Evolutionary conservation across 345 rosid species (phyloP).

Genomic region (Gossypium sturtianum): DNA sequence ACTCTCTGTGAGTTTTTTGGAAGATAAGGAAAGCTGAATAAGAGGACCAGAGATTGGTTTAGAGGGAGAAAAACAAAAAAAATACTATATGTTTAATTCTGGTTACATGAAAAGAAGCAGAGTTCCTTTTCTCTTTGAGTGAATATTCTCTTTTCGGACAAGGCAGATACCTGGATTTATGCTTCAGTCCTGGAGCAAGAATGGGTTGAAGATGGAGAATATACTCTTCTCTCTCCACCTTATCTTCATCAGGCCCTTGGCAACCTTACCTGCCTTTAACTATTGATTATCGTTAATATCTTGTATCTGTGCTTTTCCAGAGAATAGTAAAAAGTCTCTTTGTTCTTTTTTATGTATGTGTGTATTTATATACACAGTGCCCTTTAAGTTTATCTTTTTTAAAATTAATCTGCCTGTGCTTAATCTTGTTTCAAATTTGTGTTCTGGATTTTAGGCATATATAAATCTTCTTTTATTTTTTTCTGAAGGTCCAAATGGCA

Average conservation of each 20-base stretch:
- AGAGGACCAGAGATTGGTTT: background rate
- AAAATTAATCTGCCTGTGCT: background rate
- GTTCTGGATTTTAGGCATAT: background rate
- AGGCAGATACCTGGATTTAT: background rate
- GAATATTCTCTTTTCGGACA: background rate
- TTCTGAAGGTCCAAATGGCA: constrained; percentile 92
- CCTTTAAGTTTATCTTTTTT: background rate
- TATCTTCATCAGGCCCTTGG: background rate
- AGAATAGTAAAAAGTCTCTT: background rate
- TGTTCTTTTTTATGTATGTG: background rate
- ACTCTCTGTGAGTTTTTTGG: background rate
- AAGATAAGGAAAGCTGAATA: background rate
- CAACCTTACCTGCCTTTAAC: background rate
- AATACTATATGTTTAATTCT: background rate
- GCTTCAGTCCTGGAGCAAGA: background rate
- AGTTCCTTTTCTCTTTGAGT: background rate
- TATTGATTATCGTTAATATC: background rate
- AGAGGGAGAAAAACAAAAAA: background rate
- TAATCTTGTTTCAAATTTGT: background rate
- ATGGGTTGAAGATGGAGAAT: background rate
- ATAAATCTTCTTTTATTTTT: background rate
- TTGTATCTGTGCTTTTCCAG: background rate
- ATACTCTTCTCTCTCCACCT: background rate
- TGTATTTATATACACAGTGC: background rate
- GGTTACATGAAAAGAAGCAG: background rate